phyloP scores from a whole-genome alignment of 1,284 basidiomycete genomes.

The Melampsora americana region DNA sequence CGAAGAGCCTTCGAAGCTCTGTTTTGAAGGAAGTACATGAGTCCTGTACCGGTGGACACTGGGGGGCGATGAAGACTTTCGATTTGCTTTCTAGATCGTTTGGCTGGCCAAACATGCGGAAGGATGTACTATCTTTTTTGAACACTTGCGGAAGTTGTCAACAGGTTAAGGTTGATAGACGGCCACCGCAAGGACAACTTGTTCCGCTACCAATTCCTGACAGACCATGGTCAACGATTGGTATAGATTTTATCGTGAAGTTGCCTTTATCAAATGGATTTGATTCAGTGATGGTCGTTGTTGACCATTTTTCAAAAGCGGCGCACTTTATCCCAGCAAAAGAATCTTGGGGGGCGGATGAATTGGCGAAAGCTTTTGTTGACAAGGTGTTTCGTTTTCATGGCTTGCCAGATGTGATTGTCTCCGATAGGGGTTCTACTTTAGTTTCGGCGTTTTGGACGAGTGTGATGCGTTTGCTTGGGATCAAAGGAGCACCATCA shows the following conservation, averaged over 20 bases:
- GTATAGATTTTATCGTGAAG: constrained; percentile 46
- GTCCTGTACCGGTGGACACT: not conserved
- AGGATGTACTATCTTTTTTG: not conserved
- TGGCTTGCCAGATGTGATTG: no score
- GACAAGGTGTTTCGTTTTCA: not conserved
- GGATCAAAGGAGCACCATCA: not conserved
- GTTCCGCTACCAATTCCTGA: not conserved
- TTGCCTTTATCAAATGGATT: constrained; percentile 31
- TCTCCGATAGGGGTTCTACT: not conserved
- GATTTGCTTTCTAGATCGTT: not conserved
- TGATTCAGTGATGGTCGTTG: constrained; percentile 49
- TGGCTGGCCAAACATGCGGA: constrained; percentile 7
- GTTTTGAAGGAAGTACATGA: not conserved
- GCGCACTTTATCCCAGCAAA: not conserved
- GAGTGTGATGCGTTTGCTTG: not conserved
- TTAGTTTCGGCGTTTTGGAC: not conserved
- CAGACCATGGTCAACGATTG: constrained; percentile 44
- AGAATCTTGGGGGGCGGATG: no score
- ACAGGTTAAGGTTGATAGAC: not conserved
- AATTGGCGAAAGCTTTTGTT: not conserved
- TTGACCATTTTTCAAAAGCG: no score
- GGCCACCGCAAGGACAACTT: not conserved
- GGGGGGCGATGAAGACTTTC: not conserved
- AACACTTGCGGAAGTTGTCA: constrained; percentile 11
- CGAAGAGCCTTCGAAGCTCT: not conserved